Percentiles rank a stretch among this genome's conserved stretches.
Conservation (phyloP, 148 eudicot genomes). For the Fagopyrum tataricum region DNA sequence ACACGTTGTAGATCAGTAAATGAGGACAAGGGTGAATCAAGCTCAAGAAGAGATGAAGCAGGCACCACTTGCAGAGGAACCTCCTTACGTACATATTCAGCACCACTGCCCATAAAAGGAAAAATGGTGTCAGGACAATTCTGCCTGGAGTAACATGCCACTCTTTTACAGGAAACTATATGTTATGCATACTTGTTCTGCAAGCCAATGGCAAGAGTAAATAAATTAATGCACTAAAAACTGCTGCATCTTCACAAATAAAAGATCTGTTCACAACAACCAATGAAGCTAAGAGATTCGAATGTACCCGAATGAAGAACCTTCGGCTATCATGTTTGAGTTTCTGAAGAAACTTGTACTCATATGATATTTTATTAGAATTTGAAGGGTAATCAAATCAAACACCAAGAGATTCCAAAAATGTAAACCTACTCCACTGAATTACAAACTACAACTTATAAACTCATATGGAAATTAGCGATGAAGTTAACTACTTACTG, state of each 20-base stretch:
- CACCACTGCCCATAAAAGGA: slow-evolving; percentile 65
- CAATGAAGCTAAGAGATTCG: too few relatives aligned
- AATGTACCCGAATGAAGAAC: not conserved
- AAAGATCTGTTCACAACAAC: not conserved
- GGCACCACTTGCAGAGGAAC: slow-evolving; percentile 83
- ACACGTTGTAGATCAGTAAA: slow-evolving; percentile 75
- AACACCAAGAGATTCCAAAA: not conserved
- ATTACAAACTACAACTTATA: not conserved
- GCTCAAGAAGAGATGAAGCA: slow-evolving; percentile 59
- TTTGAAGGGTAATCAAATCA: not conserved
- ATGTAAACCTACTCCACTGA: not conserved
- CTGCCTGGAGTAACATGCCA: not conserved
- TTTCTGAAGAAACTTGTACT: not conserved
- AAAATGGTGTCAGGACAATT: slow-evolving; percentile 7
- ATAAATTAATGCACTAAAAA: not conserved
- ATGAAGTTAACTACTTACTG: not conserved
- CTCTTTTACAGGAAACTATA: too few relatives aligned
- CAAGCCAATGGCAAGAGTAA: not conserved
- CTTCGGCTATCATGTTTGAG: not conserved
- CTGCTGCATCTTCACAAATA: not conserved
- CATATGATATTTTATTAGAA: not conserved
- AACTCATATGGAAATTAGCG: not conserved
- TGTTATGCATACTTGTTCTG: not conserved
- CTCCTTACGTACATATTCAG: slow-evolving; percentile 84
- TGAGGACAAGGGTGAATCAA: slow-evolving; percentile 74